A percentile compares a stretch with the other conserved stretches of the same genome.
These are phyloP conservation scores for Coemansia erecta DNA, from an alignment of 192 early-diverging fungal species.

Conservation along the genomic window DNA sequence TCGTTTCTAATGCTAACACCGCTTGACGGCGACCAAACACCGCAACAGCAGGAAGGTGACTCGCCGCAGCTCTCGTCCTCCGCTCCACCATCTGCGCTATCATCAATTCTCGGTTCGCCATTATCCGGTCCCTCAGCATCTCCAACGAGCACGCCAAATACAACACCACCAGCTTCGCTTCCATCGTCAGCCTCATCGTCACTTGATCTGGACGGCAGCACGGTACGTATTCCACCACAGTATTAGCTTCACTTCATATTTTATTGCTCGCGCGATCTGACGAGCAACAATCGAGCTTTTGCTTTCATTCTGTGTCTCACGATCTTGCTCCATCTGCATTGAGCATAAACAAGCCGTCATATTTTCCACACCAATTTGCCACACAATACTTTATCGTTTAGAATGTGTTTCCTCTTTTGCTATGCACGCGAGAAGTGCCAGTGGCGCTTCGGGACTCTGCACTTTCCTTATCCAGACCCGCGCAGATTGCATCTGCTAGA, in stretches of 20 bases:
- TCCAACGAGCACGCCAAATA: background rate
- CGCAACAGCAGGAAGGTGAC: background rate
- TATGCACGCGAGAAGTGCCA: too few species aligned
- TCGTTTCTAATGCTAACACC: slow-evolving; percentile 43
- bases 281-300: too few species aligned
- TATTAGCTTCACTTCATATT: too few species aligned
- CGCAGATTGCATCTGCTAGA: background rate
- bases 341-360: too few species aligned
- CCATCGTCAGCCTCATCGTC: background rate
- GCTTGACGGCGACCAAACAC: slow-evolving; percentile 12
- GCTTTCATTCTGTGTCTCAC: too few species aligned
- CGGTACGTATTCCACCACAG: slow-evolving; percentile 2
- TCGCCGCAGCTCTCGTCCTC: background rate
- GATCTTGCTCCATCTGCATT: too few species aligned
- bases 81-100: background rate
- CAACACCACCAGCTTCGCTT: background rate
- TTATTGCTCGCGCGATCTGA: too few species aligned
- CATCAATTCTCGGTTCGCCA: background rate
- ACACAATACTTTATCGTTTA: too few species aligned
- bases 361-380: too few species aligned
- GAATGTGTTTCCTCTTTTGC: too few species aligned
- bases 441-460: too few species aligned
- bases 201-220: slow-evolving; percentile 5
- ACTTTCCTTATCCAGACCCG: too few species aligned
- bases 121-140: background rate